Evolutionary conservation across 345 rosid species (phyloP), one percentile per base, ranked within the genome.

Genomic region (Lumnitzera littorea): DNA sequence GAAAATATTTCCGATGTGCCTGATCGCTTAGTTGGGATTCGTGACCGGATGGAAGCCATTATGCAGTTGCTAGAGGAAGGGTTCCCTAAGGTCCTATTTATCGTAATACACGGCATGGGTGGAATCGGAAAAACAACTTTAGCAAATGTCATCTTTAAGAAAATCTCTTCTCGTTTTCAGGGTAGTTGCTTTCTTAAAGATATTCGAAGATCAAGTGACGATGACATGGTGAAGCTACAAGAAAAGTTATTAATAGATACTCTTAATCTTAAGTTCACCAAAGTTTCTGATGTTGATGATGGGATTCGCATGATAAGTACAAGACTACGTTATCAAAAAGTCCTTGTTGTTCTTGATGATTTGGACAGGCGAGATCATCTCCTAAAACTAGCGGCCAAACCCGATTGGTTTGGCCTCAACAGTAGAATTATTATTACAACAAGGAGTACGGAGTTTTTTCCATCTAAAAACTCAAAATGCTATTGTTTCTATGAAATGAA

Each of bases 391-490:
- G n/a, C n/a, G n/a, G n/a, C n/a, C n/a, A 54, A 4, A 12, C 5
- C 13, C 4, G 13, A 15, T 20, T 54, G 57, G 57, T 54, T 54
- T 0, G 16, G 11, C 4, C 10, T 0, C 0, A 2, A 36, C 2
- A 54, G 16, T 5, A 24, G 57, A n/a, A 54, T 54, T 20, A 54
- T 54, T 3, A 5, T 54, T 12, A 54, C 57, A 5, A 54, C 57
- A 5, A 54, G 57, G 16, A 5, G 23, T 15, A 0, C 6, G 2
- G 12, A 1, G 2, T 3, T 24, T 1, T 36, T 54, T 13, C 13
- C 0, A 14, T 5, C 5, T 11, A 23, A 20, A 14, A 0, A 25
- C 16, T 0, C 0, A 20, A 0, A 2, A 29, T 2, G 5, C 3
- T 5, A 29, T 29, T 29, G 36, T 29, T 29, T 29, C 5, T 29